Conservation (phyloP, 2,329 filamentous ascomycete species). For the Botrytis cinerea region DNA sequence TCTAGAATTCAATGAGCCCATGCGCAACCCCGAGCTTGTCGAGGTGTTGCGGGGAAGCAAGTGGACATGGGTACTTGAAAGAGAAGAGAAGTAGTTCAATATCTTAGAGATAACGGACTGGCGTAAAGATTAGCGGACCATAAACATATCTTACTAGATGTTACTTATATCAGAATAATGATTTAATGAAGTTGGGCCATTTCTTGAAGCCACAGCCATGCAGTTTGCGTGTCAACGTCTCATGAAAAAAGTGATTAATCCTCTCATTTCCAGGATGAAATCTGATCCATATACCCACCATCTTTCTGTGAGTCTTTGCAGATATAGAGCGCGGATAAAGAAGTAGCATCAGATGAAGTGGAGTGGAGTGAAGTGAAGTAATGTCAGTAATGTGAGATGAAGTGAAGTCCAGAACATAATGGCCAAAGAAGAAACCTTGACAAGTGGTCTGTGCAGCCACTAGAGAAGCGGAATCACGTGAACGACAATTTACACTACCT, state of each 20-base stretch:
- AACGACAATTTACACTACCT: too few species aligned
- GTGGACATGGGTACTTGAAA: not conserved
- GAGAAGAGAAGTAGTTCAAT: not conserved
- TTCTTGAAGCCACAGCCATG: not conserved
- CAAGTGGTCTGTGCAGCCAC: constrained; percentile 41
- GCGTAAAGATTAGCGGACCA: not conserved
- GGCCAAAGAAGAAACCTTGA: not conserved
- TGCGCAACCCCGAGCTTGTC: not conserved
- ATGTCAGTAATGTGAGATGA: not conserved
- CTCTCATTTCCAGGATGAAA: not conserved
- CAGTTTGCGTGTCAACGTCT: not conserved
- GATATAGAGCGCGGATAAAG: not conserved
- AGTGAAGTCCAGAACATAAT: not conserved
- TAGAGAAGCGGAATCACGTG: not conserved
- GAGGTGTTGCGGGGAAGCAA: not conserved
- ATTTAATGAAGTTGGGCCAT: not conserved
- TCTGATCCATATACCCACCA: too few species aligned
- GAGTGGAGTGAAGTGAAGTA: not conserved
- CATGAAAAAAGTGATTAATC: not conserved
- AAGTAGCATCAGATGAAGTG: not conserved
- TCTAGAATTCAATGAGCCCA: not conserved
- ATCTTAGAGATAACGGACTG: not conserved
- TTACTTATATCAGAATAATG: not conserved
- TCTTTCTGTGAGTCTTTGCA: not conserved
- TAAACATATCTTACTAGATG: not conserved